Base-by-base conservation (phyloP, 2,329 filamentous ascomycete genomes). In the Rutstroemia sp. region DNA sequence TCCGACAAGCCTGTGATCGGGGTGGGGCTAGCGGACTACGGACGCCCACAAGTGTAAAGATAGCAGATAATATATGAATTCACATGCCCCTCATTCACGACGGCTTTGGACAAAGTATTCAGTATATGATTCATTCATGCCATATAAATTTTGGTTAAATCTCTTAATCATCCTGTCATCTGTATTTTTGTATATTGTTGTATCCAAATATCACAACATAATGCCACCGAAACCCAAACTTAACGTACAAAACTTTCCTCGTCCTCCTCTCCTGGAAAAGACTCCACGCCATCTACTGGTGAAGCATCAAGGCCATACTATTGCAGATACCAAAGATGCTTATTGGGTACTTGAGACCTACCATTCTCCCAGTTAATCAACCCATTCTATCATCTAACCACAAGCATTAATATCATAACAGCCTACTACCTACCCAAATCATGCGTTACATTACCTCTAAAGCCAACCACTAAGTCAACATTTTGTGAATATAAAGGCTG, bases 301-400 rank as follows among this genome's bases (percentile, higher is more conserved):
- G 59, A 79, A 76, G 65, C 83, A 78, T 74, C 72, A 77, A 25
- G 77, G 75, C 19, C 70, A 77, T 47, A 70, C 75, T 49, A 77
- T 85, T 59, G 82, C 80, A 10, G 79, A 84, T 45, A 83, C 82
- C 6, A 77, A 72, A 54, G 74, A 80, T 47, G 80, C 76, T 2
- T 84, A 77, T 66, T 84, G 82, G 81, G 80, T 82, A 4, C 71
- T 85, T 37, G 81, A 85, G 67, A 83, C 81, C 17, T 79, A 80
- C 61, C 81, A 84, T 62, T 79, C 82, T 37, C 82, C 82, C 5
- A 83, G 78, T 81, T 64, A 39, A 39, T 44, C 16, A 16, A 45
- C 27, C 27, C 17, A 21, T 48, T 44, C 30, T 27, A 39, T 25
- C 39, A n/a, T 23, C 46, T 38, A 8, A 10, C 12, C 23, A 17